phyloP scores from a whole-genome alignment of 495 filamentous ascomycete genomes.

The Xylaria cubensis region DNA sequence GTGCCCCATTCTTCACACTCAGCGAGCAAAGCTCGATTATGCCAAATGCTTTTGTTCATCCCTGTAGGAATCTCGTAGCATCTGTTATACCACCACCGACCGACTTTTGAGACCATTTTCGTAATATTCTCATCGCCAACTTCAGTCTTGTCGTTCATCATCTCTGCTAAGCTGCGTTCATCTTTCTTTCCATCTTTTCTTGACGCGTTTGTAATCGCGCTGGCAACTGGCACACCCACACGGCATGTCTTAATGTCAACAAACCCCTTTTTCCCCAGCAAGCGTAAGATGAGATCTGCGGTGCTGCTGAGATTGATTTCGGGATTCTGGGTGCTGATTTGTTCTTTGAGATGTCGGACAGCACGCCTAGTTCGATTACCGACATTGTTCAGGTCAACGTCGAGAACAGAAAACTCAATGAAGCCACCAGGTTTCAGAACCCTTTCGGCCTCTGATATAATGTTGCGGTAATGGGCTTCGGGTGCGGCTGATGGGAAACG shows the following conservation, averaged over 20 bases:
- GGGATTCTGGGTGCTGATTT: conserved; percentile 64
- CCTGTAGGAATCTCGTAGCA: conserved; percentile 79
- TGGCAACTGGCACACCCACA: conserved; percentile 87
- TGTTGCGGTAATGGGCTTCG: conserved; percentile 75
- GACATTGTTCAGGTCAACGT: conserved; percentile 89
- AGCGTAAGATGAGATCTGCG: conserved; percentile 77
- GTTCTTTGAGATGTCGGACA: conserved; percentile 78
- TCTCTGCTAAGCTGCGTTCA: conserved; percentile 68
- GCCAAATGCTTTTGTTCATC: conserved; percentile 76
- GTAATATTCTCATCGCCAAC: conserved; percentile 80
- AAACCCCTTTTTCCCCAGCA: conserved; percentile 81
- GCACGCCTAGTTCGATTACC: conserved; percentile 75
- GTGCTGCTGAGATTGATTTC: conserved; percentile 73
- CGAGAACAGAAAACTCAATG: conserved; percentile 83
- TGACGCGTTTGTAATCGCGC: conserved; percentile 58
- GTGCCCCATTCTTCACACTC: conserved; percentile 89
- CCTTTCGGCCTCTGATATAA: conserved; percentile 86
- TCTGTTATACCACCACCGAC: conserved; percentile 93
- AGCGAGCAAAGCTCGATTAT: conserved; percentile 72
- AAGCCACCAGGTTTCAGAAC: conserved; percentile 91
- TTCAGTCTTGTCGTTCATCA: conserved; percentile 68
- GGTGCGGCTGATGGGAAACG: conserved; percentile 83
- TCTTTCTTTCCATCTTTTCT: conserved; percentile 48
- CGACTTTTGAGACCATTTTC: conserved; percentile 89
- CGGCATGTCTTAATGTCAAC: conserved; percentile 84